These are phyloP conservation scores for Lophiotrema nucula DNA, from an alignment of 495 filamentous ascomycete species.

Conservation along the genomic window DNA sequence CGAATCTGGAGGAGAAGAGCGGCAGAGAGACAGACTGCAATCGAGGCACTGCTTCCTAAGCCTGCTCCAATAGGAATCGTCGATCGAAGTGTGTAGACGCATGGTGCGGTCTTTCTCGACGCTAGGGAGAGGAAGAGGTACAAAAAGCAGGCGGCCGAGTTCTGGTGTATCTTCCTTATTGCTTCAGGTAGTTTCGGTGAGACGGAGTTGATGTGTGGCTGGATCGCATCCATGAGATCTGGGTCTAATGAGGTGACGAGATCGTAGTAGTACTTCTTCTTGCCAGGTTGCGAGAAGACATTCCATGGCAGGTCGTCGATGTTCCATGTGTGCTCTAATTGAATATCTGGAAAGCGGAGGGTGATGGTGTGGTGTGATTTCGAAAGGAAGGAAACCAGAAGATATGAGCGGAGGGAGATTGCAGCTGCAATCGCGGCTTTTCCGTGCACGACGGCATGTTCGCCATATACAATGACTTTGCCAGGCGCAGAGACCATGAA, in stretches of 20 bases:
- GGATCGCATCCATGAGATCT: constrained; percentile 72
- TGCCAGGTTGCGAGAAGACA: constrained; percentile 70
- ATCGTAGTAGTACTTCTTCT: constrained; percentile 92
- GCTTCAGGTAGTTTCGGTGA: constrained; percentile 62
- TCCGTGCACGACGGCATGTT: constrained; percentile 94
- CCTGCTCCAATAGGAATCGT: constrained; percentile 92
- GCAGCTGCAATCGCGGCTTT: constrained; percentile 94
- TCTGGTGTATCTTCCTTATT: constrained; percentile 73
- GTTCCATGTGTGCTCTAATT: constrained; percentile 83
- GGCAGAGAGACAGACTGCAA: constrained; percentile 82
- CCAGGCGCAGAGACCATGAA: constrained; percentile 98
- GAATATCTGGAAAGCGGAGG: constrained; percentile 82
- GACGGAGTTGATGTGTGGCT: constrained; percentile 69
- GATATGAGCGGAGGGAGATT: constrained; percentile 90
- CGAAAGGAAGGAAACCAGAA: constrained; percentile 85
- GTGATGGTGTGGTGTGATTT: constrained; percentile 83
- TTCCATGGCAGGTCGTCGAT: constrained; percentile 87
- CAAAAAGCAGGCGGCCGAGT: constrained; percentile 78
- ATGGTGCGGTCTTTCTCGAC: constrained; percentile 70
- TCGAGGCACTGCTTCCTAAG: constrained; percentile 87
- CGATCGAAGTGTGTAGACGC: constrained; percentile 86
- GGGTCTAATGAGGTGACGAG: constrained; percentile 79
- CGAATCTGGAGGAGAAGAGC: constrained; percentile 86
- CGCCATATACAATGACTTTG: constrained; percentile 95
- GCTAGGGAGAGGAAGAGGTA: constrained; percentile 91